Base-by-base conservation (phyloP, 2,329 filamentous ascomycete genomes). In the Fusarium equiseti region DNA sequence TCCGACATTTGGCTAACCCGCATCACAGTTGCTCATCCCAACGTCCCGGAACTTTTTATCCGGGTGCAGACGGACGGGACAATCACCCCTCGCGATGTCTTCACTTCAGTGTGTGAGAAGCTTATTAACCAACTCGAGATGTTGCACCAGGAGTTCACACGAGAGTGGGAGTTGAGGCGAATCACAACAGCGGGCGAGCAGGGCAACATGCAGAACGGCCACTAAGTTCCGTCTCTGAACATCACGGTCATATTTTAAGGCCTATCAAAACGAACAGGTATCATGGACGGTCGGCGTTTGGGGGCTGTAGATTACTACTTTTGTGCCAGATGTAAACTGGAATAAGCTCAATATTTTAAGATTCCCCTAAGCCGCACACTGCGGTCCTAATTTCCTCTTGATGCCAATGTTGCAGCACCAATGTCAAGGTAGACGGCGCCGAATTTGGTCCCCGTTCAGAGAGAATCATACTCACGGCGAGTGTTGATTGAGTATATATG, bases 21-120 rank as follows among this genome's bases (percentile, higher is more conserved):
- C 32, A 15, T 13, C 12, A 46, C 59, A 80, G 88, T 89, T 59
- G 83, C 82, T 52, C 88, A 90, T 63, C 88, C 88, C 68, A 90
- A 90, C 71, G 87, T 90, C 15, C 85, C 88, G 11, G 87, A 89
- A 75, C 81, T 90, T 44, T 82, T 88, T 67, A 85, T 99, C 65
- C 93, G 96, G 61, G 88, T 99, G 63, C 94, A 97, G 82, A 99
- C 96, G 7, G 94, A 98, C 78, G 96, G 96, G 64, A 88, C 88
- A 26, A 87, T 97, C 70, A 92, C 92, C 2, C 94, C 96, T n/a
- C 95, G 95, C 74, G 93, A 97, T 74, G 94, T 95, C 3, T 86
- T 99, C 43, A 85, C 96, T 59, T 88, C 90, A 54, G 91, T 92
- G 44, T 97, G 93, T 83, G 90, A 92, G 80, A 91, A 94, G 72